Evolutionary conservation across 164 flowering plant genomes (phyloP).

Genomic region (Umbilicus rupestris): DNA sequence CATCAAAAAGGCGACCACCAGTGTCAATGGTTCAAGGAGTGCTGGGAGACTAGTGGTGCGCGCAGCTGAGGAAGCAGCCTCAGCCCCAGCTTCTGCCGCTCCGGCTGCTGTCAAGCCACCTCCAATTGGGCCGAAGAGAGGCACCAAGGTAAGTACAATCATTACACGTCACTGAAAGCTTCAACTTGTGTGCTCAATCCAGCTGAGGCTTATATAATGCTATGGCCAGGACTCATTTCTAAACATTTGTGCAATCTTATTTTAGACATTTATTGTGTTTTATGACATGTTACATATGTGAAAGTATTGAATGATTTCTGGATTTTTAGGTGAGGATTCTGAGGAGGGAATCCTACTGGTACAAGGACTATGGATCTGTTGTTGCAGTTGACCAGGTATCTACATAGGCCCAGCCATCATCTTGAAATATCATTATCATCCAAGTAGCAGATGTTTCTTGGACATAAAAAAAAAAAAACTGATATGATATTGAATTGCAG

Average conservation of each 20-base stretch:
- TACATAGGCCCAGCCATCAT: background rate
- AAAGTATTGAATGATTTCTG: background rate
- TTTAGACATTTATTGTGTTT: background rate
- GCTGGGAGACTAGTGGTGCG: conserved; percentile 47
- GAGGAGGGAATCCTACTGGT: conserved; percentile 95
- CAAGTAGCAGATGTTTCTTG: background rate
- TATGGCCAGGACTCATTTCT: too few species aligned
- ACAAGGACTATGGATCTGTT: conserved; percentile 79
- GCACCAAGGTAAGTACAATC: conserved; percentile 48
- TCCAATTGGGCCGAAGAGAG: conserved; percentile 95
- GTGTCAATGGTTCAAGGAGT: conserved; percentile 1
- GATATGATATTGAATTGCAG: conserved; percentile 36
- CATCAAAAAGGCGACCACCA: conserved; percentile 13
- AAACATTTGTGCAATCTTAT: background rate
- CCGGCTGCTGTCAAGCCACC: conserved; percentile 61
- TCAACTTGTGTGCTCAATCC: background rate
- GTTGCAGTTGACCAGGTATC: conserved; percentile 92
- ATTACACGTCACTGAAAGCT: background rate
- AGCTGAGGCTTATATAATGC: background rate
- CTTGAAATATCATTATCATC: background rate
- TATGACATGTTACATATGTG: background rate
- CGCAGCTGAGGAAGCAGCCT: conserved; percentile 44
- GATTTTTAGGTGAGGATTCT: conserved; percentile 68
- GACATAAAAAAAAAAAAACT: background rate
- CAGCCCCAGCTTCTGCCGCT: conserved; percentile 36